Evolutionary conservation across 495 filamentous ascomycete genomes (phyloP), one percentile per base, ranked within the genome.

Genomic region (Penicillium tannophilum): DNA sequence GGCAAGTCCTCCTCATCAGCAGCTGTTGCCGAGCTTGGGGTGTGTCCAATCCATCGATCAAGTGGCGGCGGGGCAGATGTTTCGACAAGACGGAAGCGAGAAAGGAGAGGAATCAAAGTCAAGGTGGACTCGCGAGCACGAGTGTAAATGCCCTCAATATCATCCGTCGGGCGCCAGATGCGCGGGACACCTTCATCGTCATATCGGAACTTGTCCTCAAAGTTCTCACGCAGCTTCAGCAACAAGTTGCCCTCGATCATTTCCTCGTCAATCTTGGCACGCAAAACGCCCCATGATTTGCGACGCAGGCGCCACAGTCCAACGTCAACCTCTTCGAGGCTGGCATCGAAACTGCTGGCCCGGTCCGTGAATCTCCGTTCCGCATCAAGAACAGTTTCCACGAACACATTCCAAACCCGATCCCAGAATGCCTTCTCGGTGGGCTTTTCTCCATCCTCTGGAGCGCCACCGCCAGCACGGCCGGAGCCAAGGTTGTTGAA

Each of bases 161-260:
- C 94, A 70, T 98, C 94, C 0, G 89, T 93, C 2, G 94, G 94
- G 20, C 95, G 88, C 94, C 94, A 98, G 67, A 98, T 96, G 39
- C 94, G 82, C 5, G 94, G 94, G 3, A 98, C 95, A 36, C 95
- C 95, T 14, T 85, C 86, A 48, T 96, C 93, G 61, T 98, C 95
- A 65, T 98, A 98, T 55, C 94, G 90, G 82, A 98, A 98, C 69
- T 95, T 96, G 75, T 98, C 94, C 66, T 98, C 94, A 62, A 98
- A 98, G 73, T 97, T 98, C 76, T 98, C 94, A 7, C 94, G 87
- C 30, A 98, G 83, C 73, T 98, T 98, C 58, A 98, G 82, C 8
- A 98, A 76, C 52, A 98, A 83, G 69, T 98, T 98, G 56, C 93
- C 93, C 73, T 98, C 94, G 83, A 93, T 93, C 72, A 98, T 91